Base-by-base conservation (phyloP, 2,329 filamentous ascomycete genomes). In the Ceratocystis cubensis region DNA sequence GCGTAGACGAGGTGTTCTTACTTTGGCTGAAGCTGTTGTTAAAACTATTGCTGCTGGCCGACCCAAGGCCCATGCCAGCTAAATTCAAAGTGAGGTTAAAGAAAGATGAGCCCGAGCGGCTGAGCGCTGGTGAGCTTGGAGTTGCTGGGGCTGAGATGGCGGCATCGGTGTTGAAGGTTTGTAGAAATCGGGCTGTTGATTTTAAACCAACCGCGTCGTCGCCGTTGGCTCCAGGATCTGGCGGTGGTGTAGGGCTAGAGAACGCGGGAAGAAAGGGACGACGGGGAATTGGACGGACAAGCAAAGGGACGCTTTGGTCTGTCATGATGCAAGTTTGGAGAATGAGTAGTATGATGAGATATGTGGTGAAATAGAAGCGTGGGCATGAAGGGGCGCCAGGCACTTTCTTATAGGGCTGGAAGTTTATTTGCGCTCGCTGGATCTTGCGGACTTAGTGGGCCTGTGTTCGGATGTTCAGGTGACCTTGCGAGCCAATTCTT, bases 81-180 rank as follows among this genome's bases (percentile, higher is more conserved):
- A 91, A 83, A 8, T 91, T 96, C 70, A 88, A 85, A 28, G 87
- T 88, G 67, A 89, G 85, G 73, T 83, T 87, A 70, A 84, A 79
- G 64, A 81, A 76, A 61, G 72, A 67, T 15, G 67, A 67, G 50
- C 64, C 66, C 10, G 69, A 69, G 25, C 63, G 33, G 59, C 37
- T 63, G 15, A 71, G 67, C 70, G 75, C 69, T 22, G 73, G 73
- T 28, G 69, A 70, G 66, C 65, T 70, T 67, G 66, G 71, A 65
- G 68, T 76, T 74, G 66, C 76, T 71, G 70, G 74, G 72, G 65
- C 76, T 71, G 70, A 73, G 72, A 65, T 75, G 74, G 63, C 75
- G 71, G 71, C 75, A 71, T 69, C 75, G 68, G 66, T 66, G 37
- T 65, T 64, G 46, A 68, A 66, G 1, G 67, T 61, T 63, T 64